Evolutionary conservation across 1,284 basidiomycete species (phyloP).

Genomic region (Microbotryum lychnidis-dioicae): DNA sequence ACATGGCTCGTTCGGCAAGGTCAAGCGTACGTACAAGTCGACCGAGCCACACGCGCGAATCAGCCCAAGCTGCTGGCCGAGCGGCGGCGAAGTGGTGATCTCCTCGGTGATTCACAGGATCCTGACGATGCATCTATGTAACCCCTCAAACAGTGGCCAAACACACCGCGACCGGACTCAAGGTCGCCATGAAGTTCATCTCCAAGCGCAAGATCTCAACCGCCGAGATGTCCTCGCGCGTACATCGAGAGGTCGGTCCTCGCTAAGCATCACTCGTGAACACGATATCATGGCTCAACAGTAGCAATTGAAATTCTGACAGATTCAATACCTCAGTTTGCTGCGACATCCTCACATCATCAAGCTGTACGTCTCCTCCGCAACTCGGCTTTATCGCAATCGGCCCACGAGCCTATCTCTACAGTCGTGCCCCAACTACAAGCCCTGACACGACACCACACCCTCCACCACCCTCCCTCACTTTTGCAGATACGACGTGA

Average conservation of each 20-base stretch:
- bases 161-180: conserved; percentile 88
- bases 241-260: conserved; percentile 61
- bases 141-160: conserved; percentile 60
- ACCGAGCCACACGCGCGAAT: too few species aligned
- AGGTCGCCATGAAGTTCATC: conserved; percentile 96
- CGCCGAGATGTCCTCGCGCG: conserved; percentile 82
- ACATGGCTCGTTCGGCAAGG: conserved; percentile 89
- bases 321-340: conserved; percentile 84
- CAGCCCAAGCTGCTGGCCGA: not conserved
- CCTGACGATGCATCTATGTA: not conserved
- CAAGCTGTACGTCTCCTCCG: conserved; percentile 63
- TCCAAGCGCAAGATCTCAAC: conserved; percentile 87
- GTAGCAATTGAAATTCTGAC: not conserved
- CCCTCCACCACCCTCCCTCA: not conserved
- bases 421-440: too few species aligned
- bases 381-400: not conserved
- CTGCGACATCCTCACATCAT: conserved; percentile 90
- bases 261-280: not conserved
- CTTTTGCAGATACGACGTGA: conserved; percentile 74
- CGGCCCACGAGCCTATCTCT: not conserved
- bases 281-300: not conserved
- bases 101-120: not conserved
- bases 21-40: conserved; percentile 66
- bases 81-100: not conserved
- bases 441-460: too few species aligned